A percentile compares a stretch with the other conserved stretches of the same genome.
Conservation (phyloP, 352 stramenopile genomes). For the Phytophthora hibernalis region DNA sequence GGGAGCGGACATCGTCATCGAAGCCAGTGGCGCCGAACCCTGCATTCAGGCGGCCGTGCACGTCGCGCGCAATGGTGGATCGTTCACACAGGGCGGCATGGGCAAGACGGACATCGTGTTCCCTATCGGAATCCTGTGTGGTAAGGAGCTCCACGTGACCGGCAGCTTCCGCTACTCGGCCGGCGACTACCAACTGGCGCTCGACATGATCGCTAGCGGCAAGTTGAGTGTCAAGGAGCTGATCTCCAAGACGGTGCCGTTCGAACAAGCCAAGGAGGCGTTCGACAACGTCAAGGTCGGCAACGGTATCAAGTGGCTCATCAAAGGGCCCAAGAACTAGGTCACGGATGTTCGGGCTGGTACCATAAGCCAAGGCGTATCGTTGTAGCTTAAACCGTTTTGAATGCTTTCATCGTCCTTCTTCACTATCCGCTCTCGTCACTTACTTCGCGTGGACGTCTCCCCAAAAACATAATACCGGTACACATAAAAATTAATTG, state of each 20-base stretch:
- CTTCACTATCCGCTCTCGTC: slow-evolving; percentile 3
- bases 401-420: slow-evolving; percentile 13
- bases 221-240: slow-evolving; percentile 39
- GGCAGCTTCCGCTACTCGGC: slow-evolving; percentile 39
- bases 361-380: too few relatives aligned
- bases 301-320: slow-evolving; percentile 47
- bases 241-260: slow-evolving; percentile 33
- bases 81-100: slow-evolving; percentile 40
- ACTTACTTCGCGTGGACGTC: slow-evolving; percentile 29
- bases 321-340: slow-evolving; percentile 35
- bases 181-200: too few relatives aligned
- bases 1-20: slow-evolving; percentile 38
- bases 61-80: slow-evolving; percentile 30
- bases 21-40: slow-evolving; percentile 32
- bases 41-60: slow-evolving; percentile 39
- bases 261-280: slow-evolving; percentile 39
- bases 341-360: not conserved
- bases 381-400: not conserved
- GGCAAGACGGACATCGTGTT: slow-evolving; percentile 37
- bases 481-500: too few relatives aligned
- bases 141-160: slow-evolving; percentile 38
- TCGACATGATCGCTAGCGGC: slow-evolving; percentile 33
- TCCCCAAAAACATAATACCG: too few relatives aligned
- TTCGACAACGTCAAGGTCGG: slow-evolving; percentile 39
- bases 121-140: slow-evolving; percentile 36